Base-by-base conservation (phyloP, 352 stramenopile genomes). In the Saprolegnia diclina region DNA sequence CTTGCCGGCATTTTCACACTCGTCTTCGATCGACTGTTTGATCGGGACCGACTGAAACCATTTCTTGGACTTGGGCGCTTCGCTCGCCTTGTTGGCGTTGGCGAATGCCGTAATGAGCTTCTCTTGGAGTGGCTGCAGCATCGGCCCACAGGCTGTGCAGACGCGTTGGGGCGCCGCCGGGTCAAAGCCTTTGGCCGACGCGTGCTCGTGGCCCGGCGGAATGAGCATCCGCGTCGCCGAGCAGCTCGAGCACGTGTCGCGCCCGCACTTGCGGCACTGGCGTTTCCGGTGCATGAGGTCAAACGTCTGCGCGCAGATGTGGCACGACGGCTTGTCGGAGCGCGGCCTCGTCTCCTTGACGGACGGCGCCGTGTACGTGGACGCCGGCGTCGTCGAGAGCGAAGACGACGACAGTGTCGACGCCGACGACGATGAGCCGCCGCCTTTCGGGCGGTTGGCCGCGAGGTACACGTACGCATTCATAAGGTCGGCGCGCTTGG, bases 41-140 rank as follows among this genome's bases (percentile, higher is more conserved):
- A 85, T 88, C 0, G 85, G 85, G 44, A 94, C 32, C 65, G 57
- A 54, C 40, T 94, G 84, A 55, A 94, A 70, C 21, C 86, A 76
- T 26, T 79, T 77, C 74, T 90, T 89, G 59, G 80, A 74, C 26
- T 89, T 75, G 50, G 91, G 86, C 14, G 86, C 80, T 67, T 48
- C 35, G 29, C 90, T 90, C 48, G 89, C 84, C 66, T 94, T 91
- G 75, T 94, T 80, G 72, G 79, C 90, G 54, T 91, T 91, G 14
- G 84, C 86, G 56, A 87, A 94, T 64, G 89, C 76, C 0, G 81
- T 64, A 64, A 86, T 89, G 40, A 92, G 71, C 7, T 77, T 76
- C 52, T 87, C 75, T 70, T 94, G 86, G 53, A 90, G 87, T 37
- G 72, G 81, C 73, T 92, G 81, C 40, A 94, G 72, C 22, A 91